These are phyloP conservation scores for Camellia oleifera DNA, from an alignment of 179 eudicot genomes.

Conservation along the genomic window DNA sequence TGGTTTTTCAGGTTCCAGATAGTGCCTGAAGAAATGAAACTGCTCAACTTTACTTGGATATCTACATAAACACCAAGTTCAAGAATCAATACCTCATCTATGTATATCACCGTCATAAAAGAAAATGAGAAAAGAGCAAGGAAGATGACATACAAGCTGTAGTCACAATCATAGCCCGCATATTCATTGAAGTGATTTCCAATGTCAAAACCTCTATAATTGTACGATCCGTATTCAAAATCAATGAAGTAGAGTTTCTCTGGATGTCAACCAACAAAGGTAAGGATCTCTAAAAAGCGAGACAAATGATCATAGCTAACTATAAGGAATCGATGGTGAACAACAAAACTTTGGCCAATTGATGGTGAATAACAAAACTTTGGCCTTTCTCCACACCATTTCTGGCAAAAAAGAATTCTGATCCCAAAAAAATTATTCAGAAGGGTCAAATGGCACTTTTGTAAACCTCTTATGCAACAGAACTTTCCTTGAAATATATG, in stretches of 20 bases:
- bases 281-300: constrained; percentile 4
- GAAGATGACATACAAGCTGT: constrained; percentile 62
- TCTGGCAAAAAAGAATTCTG: too few species aligned
- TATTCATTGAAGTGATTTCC: constrained; percentile 99
- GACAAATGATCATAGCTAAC: neutral
- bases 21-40: constrained; percentile 89
- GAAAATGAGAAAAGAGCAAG: constrained; percentile 2
- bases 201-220: constrained; percentile 92
- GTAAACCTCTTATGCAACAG: neutral
- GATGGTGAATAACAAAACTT: neutral
- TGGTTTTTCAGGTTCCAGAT: constrained; percentile 66
- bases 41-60: constrained; percentile 91
- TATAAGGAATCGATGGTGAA: neutral
- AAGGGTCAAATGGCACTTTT: neutral
- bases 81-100: constrained; percentile 15
- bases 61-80: constrained; percentile 38
- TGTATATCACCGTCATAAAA: neutral
- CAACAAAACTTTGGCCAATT: constrained; percentile 2
- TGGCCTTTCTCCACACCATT: neutral
- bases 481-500: neutral
- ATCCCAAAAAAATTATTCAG: neutral
- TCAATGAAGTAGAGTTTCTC: constrained; percentile 91
- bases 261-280: constrained; percentile 30
- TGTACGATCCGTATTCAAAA: constrained; percentile 96
- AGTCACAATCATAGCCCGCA: constrained; percentile 98